These are phyloP conservation scores for Boletus eberwhitei DNA, from an alignment of 768 basidiomycete genomes.

Conservation along the genomic window DNA sequence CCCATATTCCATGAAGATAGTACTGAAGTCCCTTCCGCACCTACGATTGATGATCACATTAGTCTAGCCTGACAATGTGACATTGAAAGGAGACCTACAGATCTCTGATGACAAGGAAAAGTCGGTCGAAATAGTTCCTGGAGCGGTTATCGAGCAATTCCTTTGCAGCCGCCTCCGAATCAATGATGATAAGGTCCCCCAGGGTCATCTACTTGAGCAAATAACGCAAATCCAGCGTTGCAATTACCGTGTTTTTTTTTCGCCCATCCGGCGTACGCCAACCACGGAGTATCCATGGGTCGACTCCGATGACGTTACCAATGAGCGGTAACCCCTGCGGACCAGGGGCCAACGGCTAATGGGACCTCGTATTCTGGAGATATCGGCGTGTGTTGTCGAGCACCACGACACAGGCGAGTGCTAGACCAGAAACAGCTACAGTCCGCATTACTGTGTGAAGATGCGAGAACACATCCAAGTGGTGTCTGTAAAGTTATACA, in stretches of 20 bases:
- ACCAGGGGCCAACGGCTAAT: slow-evolving; percentile 36
- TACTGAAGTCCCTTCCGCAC: slow-evolving; percentile 20
- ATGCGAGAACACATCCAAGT: neutral
- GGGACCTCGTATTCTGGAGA: slow-evolving; percentile 1
- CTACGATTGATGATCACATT: slow-evolving; percentile 1
- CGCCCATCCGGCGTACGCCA: slow-evolving; percentile 38
- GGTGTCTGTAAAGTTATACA: neutral
- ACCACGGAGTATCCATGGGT: slow-evolving; percentile 33
- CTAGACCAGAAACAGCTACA: neutral
- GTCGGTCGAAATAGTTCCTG: slow-evolving; percentile 50
- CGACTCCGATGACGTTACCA: slow-evolving; percentile 36
- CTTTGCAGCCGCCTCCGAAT: slow-evolving; percentile 38
- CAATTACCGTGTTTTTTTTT: slow-evolving; percentile 31
- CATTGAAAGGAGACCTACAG: slow-evolving; percentile 1
- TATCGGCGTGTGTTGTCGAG: slow-evolving; percentile 8
- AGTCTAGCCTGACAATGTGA: neutral
- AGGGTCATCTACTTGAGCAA: neutral
- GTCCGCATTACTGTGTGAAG: slow-evolving; percentile 5
- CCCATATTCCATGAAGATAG: slow-evolving; percentile 30
- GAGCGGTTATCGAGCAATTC: slow-evolving; percentile 50
- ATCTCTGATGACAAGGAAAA: slow-evolving; percentile 23
- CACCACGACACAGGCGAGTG: slow-evolving; percentile 4
- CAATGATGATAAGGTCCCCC: slow-evolving; percentile 51
- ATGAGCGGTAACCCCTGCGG: slow-evolving; percentile 36
- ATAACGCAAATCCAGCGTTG: neutral